Conservation (phyloP, 1,284 basidiomycete species). For the Calocybe gambosa region DNA sequence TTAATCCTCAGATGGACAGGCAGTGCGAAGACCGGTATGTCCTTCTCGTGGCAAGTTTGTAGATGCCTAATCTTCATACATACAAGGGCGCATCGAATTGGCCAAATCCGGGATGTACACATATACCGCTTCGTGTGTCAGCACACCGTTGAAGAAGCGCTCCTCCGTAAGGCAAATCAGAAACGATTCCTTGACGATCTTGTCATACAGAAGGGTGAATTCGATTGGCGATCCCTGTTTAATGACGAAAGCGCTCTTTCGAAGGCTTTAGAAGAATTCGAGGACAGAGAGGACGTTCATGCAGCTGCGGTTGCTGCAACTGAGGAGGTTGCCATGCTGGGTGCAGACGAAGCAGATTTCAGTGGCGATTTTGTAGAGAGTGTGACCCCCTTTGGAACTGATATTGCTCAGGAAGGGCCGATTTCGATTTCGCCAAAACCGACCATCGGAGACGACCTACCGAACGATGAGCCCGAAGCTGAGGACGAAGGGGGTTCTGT, state of each 20-base stretch:
- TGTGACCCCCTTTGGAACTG: slow-evolving; percentile 21
- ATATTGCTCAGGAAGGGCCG: slow-evolving; percentile 3
- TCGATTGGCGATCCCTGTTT: slow-evolving; percentile 90
- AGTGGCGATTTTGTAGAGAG: slow-evolving; percentile 42
- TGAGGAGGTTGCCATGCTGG: slow-evolving; percentile 65
- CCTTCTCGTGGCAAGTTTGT: background rate
- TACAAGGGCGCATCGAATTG: slow-evolving; percentile 82
- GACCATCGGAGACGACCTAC: slow-evolving; percentile 13
- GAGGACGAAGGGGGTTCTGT: slow-evolving; percentile 55
- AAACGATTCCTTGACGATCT: slow-evolving; percentile 89
- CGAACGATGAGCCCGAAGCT: slow-evolving; percentile 25
- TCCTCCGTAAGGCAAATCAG: slow-evolving; percentile 94
- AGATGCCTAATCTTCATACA: background rate
- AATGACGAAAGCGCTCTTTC: slow-evolving; percentile 42
- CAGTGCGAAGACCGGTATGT: slow-evolving; percentile 91
- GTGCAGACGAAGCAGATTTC: slow-evolving; percentile 76
- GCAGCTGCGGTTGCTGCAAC: slow-evolving; percentile 77
- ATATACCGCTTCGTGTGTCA: slow-evolving; percentile 94
- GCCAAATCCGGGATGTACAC: slow-evolving; percentile 95
- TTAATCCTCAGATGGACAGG: slow-evolving; percentile 96
- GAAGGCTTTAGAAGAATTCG: slow-evolving; percentile 72
- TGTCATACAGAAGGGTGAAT: slow-evolving; percentile 92
- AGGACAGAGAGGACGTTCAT: slow-evolving; percentile 81
- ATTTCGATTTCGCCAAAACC: slow-evolving; percentile 23
- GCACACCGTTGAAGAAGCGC: slow-evolving; percentile 94